Base-by-base conservation (phyloP, 495 filamentous ascomycete genomes). In the Clavariopsis aquatica region DNA sequence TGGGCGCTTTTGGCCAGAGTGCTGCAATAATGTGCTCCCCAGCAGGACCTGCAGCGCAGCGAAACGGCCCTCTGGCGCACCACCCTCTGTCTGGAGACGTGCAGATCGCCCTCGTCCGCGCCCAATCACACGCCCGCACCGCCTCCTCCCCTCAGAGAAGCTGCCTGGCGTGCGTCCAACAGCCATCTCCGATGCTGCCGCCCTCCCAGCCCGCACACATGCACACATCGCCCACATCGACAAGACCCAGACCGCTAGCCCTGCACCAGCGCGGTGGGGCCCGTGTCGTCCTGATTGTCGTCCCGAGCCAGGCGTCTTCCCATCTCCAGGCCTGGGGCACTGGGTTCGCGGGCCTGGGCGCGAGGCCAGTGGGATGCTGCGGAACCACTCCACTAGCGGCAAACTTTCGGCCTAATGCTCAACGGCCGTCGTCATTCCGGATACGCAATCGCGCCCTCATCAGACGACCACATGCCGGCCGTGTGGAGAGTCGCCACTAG, bases 321-420 rank as follows among this genome's bases (percentile, higher is more conserved):
- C 49, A 24, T 23, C 52, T 36, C 61, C 63, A 66, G 58, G 57
- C 41, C 63, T 66, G 63, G 63, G 63, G 63, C 55, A 66, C 57
- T 34, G 63, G n/a, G 56, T 57, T 56, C 31, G 56, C 56, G 62
- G 62, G 46, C 38, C 49, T 24, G 19, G n/a, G 1, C 2, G 26
- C 49, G 49, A 52, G 36, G 0, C 63, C 56, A 66, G 12, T 61
- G 20, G 63, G 36, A 49, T 22, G 6, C 41, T 17, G 63, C 57
- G 49, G 38, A 66, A 47, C 27, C 51, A 31, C 26, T 36, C 55
- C 45, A 58, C 24, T 31, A 13, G 22, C 49, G 20, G 17, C 10
- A 4, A 24, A 23, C 28, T 41, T 3, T 24, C 1, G 38, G 38
- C 38, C 38, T 43, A 43, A 43, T 20, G 49, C 31, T 26, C 47